Conservation (phyloP, 495 filamentous ascomycete genomes). For the Neurospora terricola region DNA sequence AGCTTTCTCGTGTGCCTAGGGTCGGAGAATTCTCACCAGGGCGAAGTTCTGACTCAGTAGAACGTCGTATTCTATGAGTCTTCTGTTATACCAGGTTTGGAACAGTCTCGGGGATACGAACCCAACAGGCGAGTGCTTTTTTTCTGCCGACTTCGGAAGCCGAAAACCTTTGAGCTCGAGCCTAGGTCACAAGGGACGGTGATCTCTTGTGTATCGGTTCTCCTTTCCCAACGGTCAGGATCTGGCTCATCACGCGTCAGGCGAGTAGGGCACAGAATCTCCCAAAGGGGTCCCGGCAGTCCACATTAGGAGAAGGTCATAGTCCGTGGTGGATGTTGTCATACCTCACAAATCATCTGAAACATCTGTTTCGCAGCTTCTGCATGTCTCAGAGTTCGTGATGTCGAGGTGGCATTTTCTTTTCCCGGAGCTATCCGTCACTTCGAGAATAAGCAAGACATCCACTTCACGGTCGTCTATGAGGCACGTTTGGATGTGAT, state of each 20-base stretch:
- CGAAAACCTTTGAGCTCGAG: neutral
- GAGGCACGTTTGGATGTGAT: neutral
- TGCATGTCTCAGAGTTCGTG: neutral
- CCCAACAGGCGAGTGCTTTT: neutral
- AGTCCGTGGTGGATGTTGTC: neutral
- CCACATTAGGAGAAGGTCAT: neutral
- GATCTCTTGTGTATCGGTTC: neutral
- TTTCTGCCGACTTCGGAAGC: neutral
- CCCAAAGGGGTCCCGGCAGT: neutral
- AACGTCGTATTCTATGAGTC: neutral
- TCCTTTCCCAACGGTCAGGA: neutral
- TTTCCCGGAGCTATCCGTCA: neutral
- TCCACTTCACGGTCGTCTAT: neutral
- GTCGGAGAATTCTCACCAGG: neutral
- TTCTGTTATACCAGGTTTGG: neutral
- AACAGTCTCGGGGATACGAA: neutral
- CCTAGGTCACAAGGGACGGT: neutral
- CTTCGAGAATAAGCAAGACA: neutral
- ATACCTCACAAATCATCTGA: neutral
- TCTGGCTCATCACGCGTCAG: neutral
- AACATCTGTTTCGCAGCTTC: neutral
- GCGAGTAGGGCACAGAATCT: neutral
- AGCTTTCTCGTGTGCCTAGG: neutral
- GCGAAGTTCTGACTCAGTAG: neutral
- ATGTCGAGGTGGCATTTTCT: neutral